These are phyloP conservation scores for Fusarium sp. DNA, from an alignment of 2,329 filamentous ascomycete species.

Conservation along the genomic window DNA sequence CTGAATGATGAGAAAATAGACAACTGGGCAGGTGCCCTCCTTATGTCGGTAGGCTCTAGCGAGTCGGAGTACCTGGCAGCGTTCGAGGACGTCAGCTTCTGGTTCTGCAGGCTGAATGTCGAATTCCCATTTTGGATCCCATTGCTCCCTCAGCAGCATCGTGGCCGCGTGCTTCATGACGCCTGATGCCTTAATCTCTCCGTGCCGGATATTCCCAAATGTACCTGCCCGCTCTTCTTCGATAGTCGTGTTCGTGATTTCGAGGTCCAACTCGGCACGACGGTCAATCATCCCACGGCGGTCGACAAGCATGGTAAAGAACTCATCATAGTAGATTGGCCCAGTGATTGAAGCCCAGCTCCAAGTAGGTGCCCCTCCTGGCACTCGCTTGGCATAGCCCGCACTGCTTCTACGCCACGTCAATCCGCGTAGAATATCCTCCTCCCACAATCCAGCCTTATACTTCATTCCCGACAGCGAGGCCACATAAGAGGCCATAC, in stretches of 20 bases:
- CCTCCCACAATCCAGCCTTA: not conserved
- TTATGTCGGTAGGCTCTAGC: not conserved
- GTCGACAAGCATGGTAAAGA: not conserved
- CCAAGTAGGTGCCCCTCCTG: not conserved
- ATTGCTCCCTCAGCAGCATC: not conserved
- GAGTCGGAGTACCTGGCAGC: not conserved
- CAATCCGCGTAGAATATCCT: not conserved
- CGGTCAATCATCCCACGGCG: rapidly evolving
- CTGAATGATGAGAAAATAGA: not conserved
- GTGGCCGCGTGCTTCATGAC: rapidly evolving
- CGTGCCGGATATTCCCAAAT: not conserved
- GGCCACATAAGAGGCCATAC: not conserved
- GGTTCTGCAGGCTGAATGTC: not conserved
- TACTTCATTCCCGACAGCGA: not conserved
- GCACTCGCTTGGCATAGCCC: not conserved
- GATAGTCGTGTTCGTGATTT: rapidly evolving
- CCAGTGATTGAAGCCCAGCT: not conserved
- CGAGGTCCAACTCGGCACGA: not conserved
- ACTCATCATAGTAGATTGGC: rapidly evolving
- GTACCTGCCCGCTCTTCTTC: not conserved
- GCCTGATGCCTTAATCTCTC: not conserved
- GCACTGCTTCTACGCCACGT: not conserved
- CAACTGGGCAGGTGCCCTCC: rapidly evolving
- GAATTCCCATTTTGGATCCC: not conserved
- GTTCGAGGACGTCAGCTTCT: not conserved